Conservation (phyloP, 371 early-diverging fungal species). For the Lichtheimia corymbifera region DNA sequence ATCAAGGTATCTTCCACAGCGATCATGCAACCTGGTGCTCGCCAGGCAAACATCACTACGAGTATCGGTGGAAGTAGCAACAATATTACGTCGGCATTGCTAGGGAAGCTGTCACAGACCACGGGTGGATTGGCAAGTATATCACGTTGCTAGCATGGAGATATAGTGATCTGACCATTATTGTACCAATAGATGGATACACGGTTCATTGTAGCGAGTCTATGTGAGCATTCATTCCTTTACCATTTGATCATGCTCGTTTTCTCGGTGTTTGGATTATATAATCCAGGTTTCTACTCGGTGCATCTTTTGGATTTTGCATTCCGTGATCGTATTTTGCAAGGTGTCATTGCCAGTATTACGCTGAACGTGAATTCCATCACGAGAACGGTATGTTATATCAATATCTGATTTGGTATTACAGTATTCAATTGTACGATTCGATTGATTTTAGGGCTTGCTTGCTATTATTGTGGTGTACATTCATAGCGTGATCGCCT, state of each 20-base stretch:
- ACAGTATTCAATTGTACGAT: neutral
- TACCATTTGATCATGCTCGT: constrained; percentile 45
- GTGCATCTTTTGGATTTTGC: constrained; percentile 59
- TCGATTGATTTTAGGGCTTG: constrained; percentile 22
- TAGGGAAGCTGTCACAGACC: too few species aligned
- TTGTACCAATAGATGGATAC: constrained; percentile 4
- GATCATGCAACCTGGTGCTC: too few species aligned
- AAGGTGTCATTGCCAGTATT: constrained; percentile 61
- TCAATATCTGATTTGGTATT: neutral
- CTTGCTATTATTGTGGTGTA: constrained; percentile 57
- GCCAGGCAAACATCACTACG: too few species aligned
- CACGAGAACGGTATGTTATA: constrained; percentile 41
- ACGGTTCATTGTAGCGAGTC: constrained; percentile 20
- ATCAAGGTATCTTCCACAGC: neutral
- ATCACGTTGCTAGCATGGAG: too few species aligned
- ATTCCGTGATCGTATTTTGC: constrained; percentile 58
- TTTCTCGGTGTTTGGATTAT: constrained; percentile 42
- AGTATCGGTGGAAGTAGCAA: too few species aligned
- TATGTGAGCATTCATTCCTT: constrained; percentile 32
- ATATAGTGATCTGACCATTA: too few species aligned
- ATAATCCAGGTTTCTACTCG: constrained; percentile 46
- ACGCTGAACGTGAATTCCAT: constrained; percentile 57
- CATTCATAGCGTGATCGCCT: constrained; percentile 54
- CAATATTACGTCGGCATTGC: too few species aligned
- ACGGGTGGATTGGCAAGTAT: too few species aligned